Evolutionary conservation across 2,329 filamentous ascomycete genomes (phyloP), one percentile per base, ranked within the genome.

Genomic region (Apiospora saccharicola): DNA sequence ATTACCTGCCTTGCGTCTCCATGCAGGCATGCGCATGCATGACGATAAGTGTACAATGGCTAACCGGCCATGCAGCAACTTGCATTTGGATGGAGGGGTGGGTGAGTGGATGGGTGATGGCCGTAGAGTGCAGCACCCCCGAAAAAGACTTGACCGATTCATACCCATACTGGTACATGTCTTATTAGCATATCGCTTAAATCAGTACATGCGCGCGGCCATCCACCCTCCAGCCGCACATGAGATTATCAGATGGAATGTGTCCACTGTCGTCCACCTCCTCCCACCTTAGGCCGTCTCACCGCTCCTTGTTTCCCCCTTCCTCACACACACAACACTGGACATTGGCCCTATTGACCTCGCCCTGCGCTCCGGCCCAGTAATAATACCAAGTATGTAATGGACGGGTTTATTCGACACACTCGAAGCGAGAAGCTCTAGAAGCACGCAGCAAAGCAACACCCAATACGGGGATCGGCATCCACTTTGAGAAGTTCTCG

Each of bases 291-390:
- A 41, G 57, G 19, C 74, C 73, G 75, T 74, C 75, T 76, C 75
- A 76, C 75, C 75, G 75, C 75, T 75, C 71, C 71, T 75, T 75
- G 69, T 68, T 37, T 13, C 47, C 51, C 51, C 44, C 22, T n/a
- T 30, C 6, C 51, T 30, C 69, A 44, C 44, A 57, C 44, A 57
- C 47, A 37, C n/a, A 13, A 49, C 68, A n/a, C 37, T 26, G 41
- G 46, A 41, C 43, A 69, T 34, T 44, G 34, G 53, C 53, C 30
- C 53, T 61, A 61, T 61, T 34, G 53, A 22, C 53, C 34, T 68
- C 14, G 67, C 43, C 67, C 44, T 69, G 67, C 67, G 47, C 44
- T 49, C 67, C 67, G 67, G 67, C 44, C 67, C 44, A 69, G 22
- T 41, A 64, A 37, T 64, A 64, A 30, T 30, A 30, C 26, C 26